A percentile compares a stretch with the other conserved stretches of the same genome.
phyloP scores from a whole-genome alignment of 805 yeast species.

The Kazachstania bromeliacearum region DNA sequence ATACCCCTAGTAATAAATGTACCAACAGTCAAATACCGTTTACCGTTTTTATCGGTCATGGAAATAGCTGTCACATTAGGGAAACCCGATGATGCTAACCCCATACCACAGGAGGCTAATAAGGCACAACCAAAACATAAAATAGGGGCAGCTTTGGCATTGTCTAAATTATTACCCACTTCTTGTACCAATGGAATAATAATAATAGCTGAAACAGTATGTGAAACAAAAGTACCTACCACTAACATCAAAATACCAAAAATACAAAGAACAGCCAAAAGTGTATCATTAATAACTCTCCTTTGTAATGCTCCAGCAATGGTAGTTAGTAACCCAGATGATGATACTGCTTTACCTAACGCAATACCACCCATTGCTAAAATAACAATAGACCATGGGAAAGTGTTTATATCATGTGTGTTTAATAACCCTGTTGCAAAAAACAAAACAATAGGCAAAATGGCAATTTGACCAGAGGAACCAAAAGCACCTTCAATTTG shows the following conservation, averaged over 20 bases:
- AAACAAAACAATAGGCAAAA: conserved; percentile 74
- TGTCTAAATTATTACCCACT: conserved; percentile 62
- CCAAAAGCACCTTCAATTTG: conserved; percentile 66
- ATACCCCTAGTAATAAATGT: conserved; percentile 87
- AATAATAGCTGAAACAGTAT: conserved; percentile 92
- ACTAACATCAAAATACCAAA: conserved; percentile 78
- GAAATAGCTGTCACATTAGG: conserved; percentile 98
- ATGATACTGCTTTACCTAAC: conserved; percentile 85
- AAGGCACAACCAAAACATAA: conserved; percentile 42
- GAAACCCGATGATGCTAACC: conserved; percentile 92
- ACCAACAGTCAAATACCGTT: conserved; percentile 69
- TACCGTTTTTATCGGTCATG: conserved; percentile 85
- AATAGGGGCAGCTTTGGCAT: conserved; percentile 57
- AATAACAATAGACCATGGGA: conserved; percentile 92
- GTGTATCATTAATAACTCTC: conserved; percentile 48
- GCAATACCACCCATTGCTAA: conserved; percentile 97
- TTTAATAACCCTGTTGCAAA: conserved; percentile 83
- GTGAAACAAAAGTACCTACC: conserved; percentile 92
- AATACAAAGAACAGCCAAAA: conserved; percentile 64
- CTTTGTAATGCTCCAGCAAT: conserved; percentile 63
- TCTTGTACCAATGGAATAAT: conserved; percentile 83
- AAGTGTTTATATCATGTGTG: conserved; percentile 82
- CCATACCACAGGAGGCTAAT: conserved; percentile 91
- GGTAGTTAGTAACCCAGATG: conserved; percentile 76
- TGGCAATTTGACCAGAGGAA: conserved; percentile 86